These are phyloP conservation scores for Psilocybe cyanescens DNA, from an alignment of 768 basidiomycete species.

Conservation along the genomic window DNA sequence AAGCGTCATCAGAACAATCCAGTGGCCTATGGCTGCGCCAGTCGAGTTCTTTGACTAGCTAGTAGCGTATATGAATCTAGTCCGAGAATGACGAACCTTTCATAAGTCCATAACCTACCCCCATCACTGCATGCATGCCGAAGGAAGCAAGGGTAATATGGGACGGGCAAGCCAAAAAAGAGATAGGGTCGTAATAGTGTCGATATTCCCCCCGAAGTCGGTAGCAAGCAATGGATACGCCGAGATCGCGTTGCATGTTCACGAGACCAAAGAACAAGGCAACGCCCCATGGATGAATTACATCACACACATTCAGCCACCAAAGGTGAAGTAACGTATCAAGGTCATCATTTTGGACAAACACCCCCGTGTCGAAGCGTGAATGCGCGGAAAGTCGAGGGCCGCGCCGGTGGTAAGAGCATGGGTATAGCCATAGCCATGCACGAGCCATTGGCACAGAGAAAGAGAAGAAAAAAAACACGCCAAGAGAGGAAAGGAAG, in stretches of 20 bases:
- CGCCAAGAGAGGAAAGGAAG: conserved; percentile 7
- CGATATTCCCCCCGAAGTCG: neutral
- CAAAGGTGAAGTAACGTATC: neutral
- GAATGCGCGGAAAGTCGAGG: conserved; percentile 1
- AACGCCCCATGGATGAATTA: neutral
- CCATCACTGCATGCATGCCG: conserved; percentile 45
- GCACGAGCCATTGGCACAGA: neutral
- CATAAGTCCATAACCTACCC: conserved; percentile 62
- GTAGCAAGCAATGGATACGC: neutral
- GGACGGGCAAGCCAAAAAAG: neutral
- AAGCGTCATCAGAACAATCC: conserved; percentile 13
- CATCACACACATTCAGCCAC: neutral
- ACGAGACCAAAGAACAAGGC: neutral
- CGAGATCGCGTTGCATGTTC: neutral
- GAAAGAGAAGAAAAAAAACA: neutral
- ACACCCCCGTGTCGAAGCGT: conserved; percentile 1
- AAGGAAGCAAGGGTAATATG: neutral
- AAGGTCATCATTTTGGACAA: neutral
- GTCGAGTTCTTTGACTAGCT: conserved; percentile 8
- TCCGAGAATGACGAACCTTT: conserved; percentile 46
- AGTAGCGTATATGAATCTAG: conserved; percentile 7
- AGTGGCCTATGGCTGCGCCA: conserved; percentile 10
- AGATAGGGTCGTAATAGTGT: neutral
- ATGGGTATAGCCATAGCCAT: neutral
- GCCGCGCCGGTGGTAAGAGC: conserved; percentile 4